Evolutionary conservation across 345 rosid species (phyloP).

Genomic region (Sisymbrium irio): DNA sequence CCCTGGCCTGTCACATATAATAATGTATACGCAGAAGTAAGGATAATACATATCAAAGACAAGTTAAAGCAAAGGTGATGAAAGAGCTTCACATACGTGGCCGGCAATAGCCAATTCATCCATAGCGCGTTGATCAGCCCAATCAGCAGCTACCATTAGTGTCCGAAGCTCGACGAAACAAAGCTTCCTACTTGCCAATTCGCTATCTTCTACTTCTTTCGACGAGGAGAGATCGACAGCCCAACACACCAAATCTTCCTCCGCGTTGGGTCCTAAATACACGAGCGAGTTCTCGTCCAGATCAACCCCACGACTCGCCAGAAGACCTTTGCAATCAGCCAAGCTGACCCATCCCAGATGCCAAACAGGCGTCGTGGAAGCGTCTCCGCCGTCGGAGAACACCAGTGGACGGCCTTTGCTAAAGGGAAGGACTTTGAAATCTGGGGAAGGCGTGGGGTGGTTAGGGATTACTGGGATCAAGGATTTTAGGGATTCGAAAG

Average conservation of each 20-base stretch:
- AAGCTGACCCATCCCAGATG: slow-evolving; percentile 76
- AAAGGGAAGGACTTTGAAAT: slow-evolving; percentile 75
- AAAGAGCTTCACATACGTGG: slow-evolving; percentile 56
- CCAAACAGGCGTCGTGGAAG: slow-evolving; percentile 55
- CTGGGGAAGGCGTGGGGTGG: slow-evolving; percentile 42
- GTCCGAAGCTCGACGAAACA: slow-evolving; percentile 91
- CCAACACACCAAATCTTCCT: slow-evolving; percentile 72
- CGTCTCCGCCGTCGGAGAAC: slow-evolving; percentile 43
- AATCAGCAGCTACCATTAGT: slow-evolving; percentile 91
- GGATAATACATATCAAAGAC: neutral
- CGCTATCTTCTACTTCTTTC: slow-evolving; percentile 37
- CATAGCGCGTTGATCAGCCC: slow-evolving; percentile 75
- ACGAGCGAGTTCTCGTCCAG: slow-evolving; percentile 56
- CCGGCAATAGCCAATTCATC: slow-evolving; percentile 92
- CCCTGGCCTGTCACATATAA: slow-evolving; percentile 57
- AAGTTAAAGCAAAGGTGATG: too few relatives aligned
- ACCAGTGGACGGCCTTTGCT: slow-evolving; percentile 82
- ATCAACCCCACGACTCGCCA: slow-evolving; percentile 47
- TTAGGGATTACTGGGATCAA: slow-evolving; percentile 44
- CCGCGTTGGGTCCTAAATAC: slow-evolving; percentile 69
- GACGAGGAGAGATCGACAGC: slow-evolving; percentile 57
- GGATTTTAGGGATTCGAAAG: slow-evolving; percentile 64
- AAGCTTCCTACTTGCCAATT: slow-evolving; percentile 39
- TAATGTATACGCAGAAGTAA: neutral
- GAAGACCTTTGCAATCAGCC: slow-evolving; percentile 50